A percentile compares a stretch with the other conserved stretches of the same genome.
Evolutionary conservation across 768 basidiomycete species (phyloP).

Genomic region (Galerina marginata): DNA sequence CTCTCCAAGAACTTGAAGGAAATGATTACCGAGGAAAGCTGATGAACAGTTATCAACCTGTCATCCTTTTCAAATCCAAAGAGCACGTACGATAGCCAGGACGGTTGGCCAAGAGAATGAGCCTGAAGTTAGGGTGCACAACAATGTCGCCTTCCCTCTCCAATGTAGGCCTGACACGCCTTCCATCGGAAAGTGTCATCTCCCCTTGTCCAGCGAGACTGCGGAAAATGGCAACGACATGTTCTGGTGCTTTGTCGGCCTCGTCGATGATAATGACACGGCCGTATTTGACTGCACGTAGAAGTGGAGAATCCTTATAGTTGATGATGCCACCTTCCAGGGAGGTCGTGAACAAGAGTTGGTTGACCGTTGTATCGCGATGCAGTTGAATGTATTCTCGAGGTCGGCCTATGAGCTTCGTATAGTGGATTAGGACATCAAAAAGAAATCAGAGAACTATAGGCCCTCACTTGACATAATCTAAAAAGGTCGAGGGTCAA

Average conservation of each 20-base stretch:
- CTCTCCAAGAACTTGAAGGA: slow-evolving; percentile 73
- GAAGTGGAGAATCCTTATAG: slow-evolving; percentile 68
- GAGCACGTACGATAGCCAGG: slow-evolving; percentile 66
- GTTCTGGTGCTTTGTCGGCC: slow-evolving; percentile 76
- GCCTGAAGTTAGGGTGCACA: slow-evolving; percentile 67
- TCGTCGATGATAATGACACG: slow-evolving; percentile 75
- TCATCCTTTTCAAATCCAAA: not conserved
- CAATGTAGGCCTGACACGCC: slow-evolving; percentile 51
- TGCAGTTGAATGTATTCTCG: slow-evolving; percentile 76
- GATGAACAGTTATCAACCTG: not conserved
- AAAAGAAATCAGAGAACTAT: not conserved
- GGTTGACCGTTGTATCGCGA: slow-evolving; percentile 72
- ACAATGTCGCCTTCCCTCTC: slow-evolving; percentile 60
- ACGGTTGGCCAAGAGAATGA: slow-evolving; percentile 68
- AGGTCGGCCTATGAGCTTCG: slow-evolving; percentile 61
- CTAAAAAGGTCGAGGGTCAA: slow-evolving; percentile 23
- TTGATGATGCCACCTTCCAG: slow-evolving; percentile 61
- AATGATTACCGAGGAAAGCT: slow-evolving; percentile 79
- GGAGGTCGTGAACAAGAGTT: slow-evolving; percentile 72
- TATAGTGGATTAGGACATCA: not conserved
- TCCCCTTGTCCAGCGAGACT: slow-evolving; percentile 71
- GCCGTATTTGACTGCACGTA: slow-evolving; percentile 64
- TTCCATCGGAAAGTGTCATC: slow-evolving; percentile 66
- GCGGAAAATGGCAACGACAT: slow-evolving; percentile 74
- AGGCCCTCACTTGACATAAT: slow-evolving; percentile 54